Percentiles rank a stretch among this genome's conserved stretches.
These are phyloP conservation scores for Plantago elongata DNA, from an alignment of 257 asterid species.

Conservation along the genomic window DNA sequence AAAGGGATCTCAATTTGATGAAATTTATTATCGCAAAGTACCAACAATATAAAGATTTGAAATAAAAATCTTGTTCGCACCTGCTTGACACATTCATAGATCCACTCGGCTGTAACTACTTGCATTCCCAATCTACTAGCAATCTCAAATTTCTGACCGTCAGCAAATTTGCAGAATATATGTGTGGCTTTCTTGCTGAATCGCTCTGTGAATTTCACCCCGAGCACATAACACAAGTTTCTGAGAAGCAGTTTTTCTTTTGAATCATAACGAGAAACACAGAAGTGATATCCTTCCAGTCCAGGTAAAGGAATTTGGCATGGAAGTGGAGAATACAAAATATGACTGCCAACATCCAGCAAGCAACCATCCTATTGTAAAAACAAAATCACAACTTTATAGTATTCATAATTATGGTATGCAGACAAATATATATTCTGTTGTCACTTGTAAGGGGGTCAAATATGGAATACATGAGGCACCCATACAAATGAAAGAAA, in stretches of 20 bases:
- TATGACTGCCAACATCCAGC: conserved; percentile 79
- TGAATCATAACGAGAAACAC: conserved; percentile 73
- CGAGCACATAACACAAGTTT: conserved; percentile 81
- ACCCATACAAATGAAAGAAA: neutral
- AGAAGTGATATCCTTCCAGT: conserved; percentile 60
- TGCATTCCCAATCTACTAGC: conserved; percentile 78
- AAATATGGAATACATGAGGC: conserved; percentile 12
- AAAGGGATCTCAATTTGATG: conserved; percentile 21
- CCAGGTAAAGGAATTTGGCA: conserved; percentile 82
- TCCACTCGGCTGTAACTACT: conserved; percentile 78
- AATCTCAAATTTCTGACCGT: conserved; percentile 77
- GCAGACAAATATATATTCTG: neutral
- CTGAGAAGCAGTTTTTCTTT: conserved; percentile 69
- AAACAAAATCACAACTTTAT: conserved; percentile 23
- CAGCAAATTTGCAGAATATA: conserved; percentile 66
- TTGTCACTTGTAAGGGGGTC: neutral
- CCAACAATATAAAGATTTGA: conserved; percentile 14
- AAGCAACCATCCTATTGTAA: conserved; percentile 65
- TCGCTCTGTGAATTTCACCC: conserved; percentile 58
- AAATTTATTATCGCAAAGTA: conserved; percentile 15
- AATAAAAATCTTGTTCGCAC: conserved; percentile 31
- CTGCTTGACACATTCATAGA: conserved; percentile 76
- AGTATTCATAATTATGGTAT: conserved; percentile 20
- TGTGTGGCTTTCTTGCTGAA: conserved; percentile 73
- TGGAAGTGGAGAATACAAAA: conserved; percentile 85